A percentile compares a stretch with the other conserved stretches of the same genome.
phyloP scores from a whole-genome alignment of 208 protist genomes.

The Acanthamoeba divionensis region DNA sequence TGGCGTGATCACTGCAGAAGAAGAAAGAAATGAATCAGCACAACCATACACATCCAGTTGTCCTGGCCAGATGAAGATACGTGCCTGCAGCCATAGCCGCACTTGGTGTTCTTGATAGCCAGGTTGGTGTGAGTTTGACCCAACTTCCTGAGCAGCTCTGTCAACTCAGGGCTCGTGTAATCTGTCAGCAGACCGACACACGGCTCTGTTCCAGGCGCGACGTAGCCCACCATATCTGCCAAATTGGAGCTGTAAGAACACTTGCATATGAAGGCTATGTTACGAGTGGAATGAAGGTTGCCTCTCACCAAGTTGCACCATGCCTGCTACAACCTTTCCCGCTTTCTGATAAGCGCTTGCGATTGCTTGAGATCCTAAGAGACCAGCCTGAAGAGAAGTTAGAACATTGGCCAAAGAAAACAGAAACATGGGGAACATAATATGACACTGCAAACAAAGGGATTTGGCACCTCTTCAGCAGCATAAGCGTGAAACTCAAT shows the following conservation, averaged over 20 bases:
- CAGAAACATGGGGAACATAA: too few species aligned
- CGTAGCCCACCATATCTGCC: constrained; percentile 55
- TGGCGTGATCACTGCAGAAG: constrained; percentile 53
- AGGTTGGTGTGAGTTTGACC: constrained; percentile 17
- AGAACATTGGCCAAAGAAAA: too few species aligned
- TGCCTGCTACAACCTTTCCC: constrained; percentile 51
- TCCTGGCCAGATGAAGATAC: neutral
- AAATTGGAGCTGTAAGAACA: neutral
- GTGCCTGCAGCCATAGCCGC: constrained; percentile 62
- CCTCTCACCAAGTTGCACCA: constrained; percentile 58
- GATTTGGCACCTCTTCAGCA: constrained; percentile 51
- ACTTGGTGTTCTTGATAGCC: constrained; percentile 10
- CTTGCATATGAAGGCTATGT: neutral
- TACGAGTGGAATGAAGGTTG: neutral
- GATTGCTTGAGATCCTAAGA: constrained; percentile 60
- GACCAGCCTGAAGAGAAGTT: neutral
- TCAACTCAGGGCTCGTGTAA: constrained; percentile 57
- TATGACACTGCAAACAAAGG: too few species aligned
- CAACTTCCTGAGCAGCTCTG: constrained; percentile 40
- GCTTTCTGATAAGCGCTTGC: constrained; percentile 42
- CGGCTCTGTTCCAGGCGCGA: neutral
- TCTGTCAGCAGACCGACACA: constrained; percentile 45
- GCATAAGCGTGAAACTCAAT: constrained; percentile 68
- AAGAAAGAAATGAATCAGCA: neutral
- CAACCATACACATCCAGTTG: neutral